phyloP scores from a whole-genome alignment of 148 eudicot genomes.

The Chenopodium quinoa region DNA sequence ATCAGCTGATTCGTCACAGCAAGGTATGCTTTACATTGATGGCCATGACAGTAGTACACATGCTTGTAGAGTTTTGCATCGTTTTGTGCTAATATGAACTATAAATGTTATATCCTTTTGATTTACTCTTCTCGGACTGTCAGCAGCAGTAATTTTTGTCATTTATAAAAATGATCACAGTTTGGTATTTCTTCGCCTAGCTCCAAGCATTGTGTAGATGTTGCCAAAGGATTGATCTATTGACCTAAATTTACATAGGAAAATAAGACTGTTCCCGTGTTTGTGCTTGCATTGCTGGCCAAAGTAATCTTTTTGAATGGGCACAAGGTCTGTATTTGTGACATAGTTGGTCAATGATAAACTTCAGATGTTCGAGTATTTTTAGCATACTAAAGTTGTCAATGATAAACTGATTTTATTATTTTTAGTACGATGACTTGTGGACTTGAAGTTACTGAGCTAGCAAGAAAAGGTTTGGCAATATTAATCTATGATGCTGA shows the following conservation, averaged over 20 bases:
- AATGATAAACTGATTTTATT: too few relatives aligned
- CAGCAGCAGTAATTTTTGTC: not conserved
- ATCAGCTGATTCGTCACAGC: constrained; percentile 51
- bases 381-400: not conserved
- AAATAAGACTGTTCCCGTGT: not conserved
- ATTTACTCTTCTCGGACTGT: not conserved
- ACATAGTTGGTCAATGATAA: not conserved
- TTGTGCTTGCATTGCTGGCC: not conserved
- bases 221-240: not conserved
- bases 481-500: not conserved
- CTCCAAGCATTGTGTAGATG: not conserved
- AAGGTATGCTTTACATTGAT: constrained; percentile 48
- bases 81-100: not conserved
- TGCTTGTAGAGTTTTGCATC: constrained; percentile 1
- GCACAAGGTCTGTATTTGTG: not conserved
- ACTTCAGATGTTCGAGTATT: not conserved
- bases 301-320: not conserved
- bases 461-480: not conserved
- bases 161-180: not conserved
- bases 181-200: not conserved
- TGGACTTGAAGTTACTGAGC: not conserved
- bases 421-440: too few relatives aligned
- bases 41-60: not conserved
- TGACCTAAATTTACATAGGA: not conserved
- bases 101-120: not conserved